Evolutionary conservation across 495 filamentous ascomycete genomes (phyloP).

Genomic region (Monascus purpureus): DNA sequence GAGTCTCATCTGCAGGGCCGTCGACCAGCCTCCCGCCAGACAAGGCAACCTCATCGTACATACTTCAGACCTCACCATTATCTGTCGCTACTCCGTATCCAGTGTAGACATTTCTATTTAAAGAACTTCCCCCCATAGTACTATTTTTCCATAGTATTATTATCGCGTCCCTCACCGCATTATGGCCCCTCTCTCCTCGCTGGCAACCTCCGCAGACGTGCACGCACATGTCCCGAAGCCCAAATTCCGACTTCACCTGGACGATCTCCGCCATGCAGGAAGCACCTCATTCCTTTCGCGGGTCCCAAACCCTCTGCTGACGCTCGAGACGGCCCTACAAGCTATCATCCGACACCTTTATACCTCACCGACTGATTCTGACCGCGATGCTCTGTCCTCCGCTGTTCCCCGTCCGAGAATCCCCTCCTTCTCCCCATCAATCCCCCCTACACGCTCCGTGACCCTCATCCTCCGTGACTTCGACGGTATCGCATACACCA

Average conservation of each 20-base stretch:
- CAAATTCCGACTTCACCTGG: constrained; percentile 55
- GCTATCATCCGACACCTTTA: constrained; percentile 56
- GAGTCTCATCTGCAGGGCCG: no score
- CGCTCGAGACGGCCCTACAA: constrained; percentile 46
- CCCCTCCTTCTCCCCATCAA: constrained; percentile 15
- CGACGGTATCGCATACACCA: constrained; percentile 79
- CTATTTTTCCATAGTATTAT: no score
- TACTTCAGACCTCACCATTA: no score
- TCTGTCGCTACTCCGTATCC: no score
- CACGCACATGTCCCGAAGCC: no score
- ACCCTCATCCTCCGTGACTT: constrained; percentile 73
- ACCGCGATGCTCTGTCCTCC: constrained; percentile 13
- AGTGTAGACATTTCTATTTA: no score
- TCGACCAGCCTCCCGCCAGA: no score
- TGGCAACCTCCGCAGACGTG: no score
- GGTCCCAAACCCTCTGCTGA: constrained; percentile 39
- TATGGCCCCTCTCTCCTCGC: no score
- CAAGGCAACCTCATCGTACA: no score
- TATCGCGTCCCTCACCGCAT: no score
- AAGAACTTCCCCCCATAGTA: no score
- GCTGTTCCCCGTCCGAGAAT: constrained; percentile 12
- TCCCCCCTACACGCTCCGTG: constrained; percentile 57
- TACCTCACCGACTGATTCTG: constrained; percentile 18
- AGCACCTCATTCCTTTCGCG: constrained; percentile 46
- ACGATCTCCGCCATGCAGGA: constrained; percentile 54